Base-by-base conservation (phyloP, 306 rosid species). In the Citrullus colocynthis region DNA sequence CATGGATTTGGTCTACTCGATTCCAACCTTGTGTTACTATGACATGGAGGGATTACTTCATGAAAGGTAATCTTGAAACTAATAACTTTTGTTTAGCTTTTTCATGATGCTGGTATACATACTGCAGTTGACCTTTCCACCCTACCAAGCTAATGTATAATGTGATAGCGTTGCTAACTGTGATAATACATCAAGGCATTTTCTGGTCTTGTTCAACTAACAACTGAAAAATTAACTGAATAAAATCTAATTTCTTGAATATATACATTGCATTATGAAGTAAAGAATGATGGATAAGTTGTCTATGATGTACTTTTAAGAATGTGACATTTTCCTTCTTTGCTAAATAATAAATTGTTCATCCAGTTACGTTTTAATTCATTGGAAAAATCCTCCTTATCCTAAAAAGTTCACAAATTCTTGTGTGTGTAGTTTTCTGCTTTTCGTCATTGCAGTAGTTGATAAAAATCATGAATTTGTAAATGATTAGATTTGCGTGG, bases 11-110 rank as follows among this genome's bases (percentile, higher is more conserved):
- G 99, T 83, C 99, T 83, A 54, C 85, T 74, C 90, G 87, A 75
- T 92, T 89, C 80, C 88, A 89, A 81, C 74, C 89, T 79, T 73
- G 49, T 41, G 93, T 90, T 81, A 70, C 81, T 80, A 90, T 95
- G 95, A 92, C 99, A 70, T 92, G 96, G 99, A 88, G 82, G 86
- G 99, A 95, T 87, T 95, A 95, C 89, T 87, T 87, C 78, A 54
- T 62, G 83, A 89, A 88, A 87, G 99, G 99, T 95, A 90, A 75
- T 78, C n/a, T 65, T 44, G 37, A 48, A 61, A 70, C 78, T 80
- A 10, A 36, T 73, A 20, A 32, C 64, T 17, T 81, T 74, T 61
- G 37, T 54, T 80, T 82, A 60, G 28, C 49, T 63, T 52, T 57
- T 44, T 61, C 75, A 73, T 30, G 60, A 70, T 49, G 1, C 56